Conservation (phyloP, 106 monocot genomes). For the Platanthera zijinensis region DNA sequence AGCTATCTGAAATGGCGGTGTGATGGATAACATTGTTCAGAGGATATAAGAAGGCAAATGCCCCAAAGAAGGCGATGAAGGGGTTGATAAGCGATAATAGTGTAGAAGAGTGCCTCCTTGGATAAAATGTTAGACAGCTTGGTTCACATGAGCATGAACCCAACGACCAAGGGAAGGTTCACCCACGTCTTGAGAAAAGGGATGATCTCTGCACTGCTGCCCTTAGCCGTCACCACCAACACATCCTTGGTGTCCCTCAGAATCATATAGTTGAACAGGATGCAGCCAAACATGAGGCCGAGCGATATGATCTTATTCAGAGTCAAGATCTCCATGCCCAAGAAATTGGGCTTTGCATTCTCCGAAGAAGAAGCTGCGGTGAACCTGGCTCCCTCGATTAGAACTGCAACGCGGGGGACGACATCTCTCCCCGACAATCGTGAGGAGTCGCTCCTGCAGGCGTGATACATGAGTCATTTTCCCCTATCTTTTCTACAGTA, state of each 20-base stretch:
- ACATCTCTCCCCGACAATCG: neutral
- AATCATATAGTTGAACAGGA: conserved; percentile 93
- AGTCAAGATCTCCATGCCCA: conserved; percentile 65
- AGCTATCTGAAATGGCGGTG: conserved; percentile 69
- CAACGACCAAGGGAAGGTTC: conserved; percentile 89
- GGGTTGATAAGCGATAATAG: conserved; percentile 75
- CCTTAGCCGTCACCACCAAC: conserved; percentile 86
- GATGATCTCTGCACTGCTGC: conserved; percentile 96
- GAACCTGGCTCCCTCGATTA: conserved; percentile 19
- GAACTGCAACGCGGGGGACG: conserved; percentile 24
- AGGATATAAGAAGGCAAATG: conserved; percentile 81
- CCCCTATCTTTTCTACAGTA: too few relatives aligned
- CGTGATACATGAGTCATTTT: too few relatives aligned
- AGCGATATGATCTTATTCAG: conserved; percentile 83
- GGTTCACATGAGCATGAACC: conserved; percentile 93
- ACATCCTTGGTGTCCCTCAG: conserved; percentile 94
- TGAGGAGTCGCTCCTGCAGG: too few relatives aligned
- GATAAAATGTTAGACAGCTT: conserved; percentile 83
- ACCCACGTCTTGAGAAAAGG: conserved; percentile 97
- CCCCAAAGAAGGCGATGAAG: conserved; percentile 86
- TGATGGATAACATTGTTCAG: conserved; percentile 72
- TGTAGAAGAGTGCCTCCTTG: conserved; percentile 91
- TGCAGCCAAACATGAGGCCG: conserved; percentile 95
- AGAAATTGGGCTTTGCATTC: conserved; percentile 46
- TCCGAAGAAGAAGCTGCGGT: neutral